A percentile compares a stretch with the other conserved stretches of the same genome.
phyloP scores from a whole-genome alignment of 1,284 basidiomycete genomes.

The Apiotrichum akiyoshidainum region DNA sequence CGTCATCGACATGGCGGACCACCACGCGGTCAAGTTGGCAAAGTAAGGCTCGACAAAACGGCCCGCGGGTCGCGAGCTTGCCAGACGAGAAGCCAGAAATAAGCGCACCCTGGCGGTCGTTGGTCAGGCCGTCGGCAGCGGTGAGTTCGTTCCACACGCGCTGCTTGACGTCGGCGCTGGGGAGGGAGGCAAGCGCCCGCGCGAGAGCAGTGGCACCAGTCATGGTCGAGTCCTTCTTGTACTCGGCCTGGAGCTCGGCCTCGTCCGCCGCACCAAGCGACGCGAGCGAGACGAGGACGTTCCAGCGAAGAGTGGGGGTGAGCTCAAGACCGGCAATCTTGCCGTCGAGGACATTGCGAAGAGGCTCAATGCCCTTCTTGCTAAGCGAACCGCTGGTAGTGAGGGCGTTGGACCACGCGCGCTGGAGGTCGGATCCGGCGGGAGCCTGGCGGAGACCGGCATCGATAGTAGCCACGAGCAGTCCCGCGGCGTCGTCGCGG shows the following conservation, averaged over 20 bases:
- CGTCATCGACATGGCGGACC: constrained; percentile 6
- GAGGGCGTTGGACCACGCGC: constrained; percentile 7
- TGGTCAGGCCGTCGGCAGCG: constrained; percentile 2
- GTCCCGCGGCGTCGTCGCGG: background rate
- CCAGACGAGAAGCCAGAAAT: constrained; percentile 5
- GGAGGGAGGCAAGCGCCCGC: constrained; percentile 7
- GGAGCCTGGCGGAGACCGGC: background rate
- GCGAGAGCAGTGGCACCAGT: constrained; percentile 9
- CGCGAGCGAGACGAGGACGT: constrained; percentile 6
- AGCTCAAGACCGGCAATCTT: constrained; percentile 7
- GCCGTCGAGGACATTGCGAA: constrained; percentile 7
- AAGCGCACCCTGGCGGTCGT: constrained; percentile 13
- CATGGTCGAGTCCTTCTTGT: constrained; percentile 12
- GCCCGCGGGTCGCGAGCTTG: background rate
- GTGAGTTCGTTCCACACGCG: constrained; percentile 9
- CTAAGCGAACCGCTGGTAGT: background rate
- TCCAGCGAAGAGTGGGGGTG: constrained; percentile 12
- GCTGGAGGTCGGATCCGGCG: constrained; percentile 11
- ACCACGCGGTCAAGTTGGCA: constrained; percentile 5
- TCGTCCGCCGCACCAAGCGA: constrained; percentile 5
- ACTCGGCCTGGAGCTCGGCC: constrained; percentile 10
- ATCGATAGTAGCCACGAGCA: background rate
- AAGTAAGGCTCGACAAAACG: constrained; percentile 7
- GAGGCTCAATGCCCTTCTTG: background rate
- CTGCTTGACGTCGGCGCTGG: constrained; percentile 2